These are phyloP conservation scores for Phylloporus sp. DNA, from an alignment of 768 basidiomycete species.

Conservation along the genomic window DNA sequence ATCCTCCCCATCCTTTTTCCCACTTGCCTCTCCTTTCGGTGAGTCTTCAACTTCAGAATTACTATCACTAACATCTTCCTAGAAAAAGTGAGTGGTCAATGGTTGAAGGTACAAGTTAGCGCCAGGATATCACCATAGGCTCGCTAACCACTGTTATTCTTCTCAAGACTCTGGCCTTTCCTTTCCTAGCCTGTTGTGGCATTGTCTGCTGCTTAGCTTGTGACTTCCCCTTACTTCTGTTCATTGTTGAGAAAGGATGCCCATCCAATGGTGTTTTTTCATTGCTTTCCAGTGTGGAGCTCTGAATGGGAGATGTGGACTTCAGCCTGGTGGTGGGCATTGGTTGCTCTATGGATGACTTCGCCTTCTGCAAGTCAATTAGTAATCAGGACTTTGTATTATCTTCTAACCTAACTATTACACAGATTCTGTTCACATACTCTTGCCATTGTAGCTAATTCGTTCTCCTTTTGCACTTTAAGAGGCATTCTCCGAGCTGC, in stretches of 20 bases:
- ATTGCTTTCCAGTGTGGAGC: neutral
- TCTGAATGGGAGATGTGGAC: too few species aligned
- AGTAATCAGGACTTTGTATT: neutral
- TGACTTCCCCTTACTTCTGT: neutral
- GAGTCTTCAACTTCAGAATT: neutral
- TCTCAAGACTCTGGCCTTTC: neutral
- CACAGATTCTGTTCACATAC: neutral
- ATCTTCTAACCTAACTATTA: neutral
- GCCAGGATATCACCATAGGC: neutral
- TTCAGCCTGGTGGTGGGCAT: neutral
- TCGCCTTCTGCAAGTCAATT: neutral
- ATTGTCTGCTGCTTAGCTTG: neutral
- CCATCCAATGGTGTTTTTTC: neutral
- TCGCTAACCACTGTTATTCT: neutral
- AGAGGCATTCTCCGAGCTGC: neutral
- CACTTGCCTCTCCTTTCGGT: neutral
- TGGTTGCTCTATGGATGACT: neutral
- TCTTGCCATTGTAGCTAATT: neutral
- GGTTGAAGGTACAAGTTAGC: too few species aligned
- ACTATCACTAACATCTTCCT: neutral
- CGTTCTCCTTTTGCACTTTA: neutral
- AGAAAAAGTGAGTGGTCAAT: neutral
- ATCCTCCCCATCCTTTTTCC: neutral
- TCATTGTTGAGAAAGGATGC: neutral
- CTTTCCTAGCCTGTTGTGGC: neutral